Evolutionary conservation across 495 filamentous ascomycete genomes (phyloP).

Genomic region (Astrocystis sublimbata): DNA sequence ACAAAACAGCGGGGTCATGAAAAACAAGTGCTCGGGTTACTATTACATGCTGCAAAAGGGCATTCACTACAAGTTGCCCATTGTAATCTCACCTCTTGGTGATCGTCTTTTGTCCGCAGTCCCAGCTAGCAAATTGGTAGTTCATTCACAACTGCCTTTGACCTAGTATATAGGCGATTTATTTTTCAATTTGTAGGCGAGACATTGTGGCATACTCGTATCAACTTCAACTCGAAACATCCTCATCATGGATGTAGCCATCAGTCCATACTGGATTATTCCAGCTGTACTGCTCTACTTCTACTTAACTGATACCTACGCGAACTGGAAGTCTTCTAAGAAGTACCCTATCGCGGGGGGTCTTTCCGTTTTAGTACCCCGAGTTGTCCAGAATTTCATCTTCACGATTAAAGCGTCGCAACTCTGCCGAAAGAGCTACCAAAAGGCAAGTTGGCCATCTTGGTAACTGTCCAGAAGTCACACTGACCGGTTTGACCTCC

Average conservation of each 20-base stretch:
- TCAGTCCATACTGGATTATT: background rate
- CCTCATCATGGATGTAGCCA: background rate
- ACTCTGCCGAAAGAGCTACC: background rate
- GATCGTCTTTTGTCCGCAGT: too few relatives aligned
- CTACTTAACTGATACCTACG: background rate
- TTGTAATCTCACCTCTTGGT: too few relatives aligned
- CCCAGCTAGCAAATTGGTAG: too few relatives aligned
- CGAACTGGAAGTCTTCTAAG: conserved; percentile 1
- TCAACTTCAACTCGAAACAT: background rate
- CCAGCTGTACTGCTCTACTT: background rate
- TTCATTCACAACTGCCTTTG: too few relatives aligned
- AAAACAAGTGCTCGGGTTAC: too few relatives aligned
- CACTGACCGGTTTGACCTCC: background rate
- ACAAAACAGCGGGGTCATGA: too few relatives aligned
- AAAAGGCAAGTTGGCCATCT: background rate
- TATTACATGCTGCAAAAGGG: too few relatives aligned
- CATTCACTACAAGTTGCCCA: too few relatives aligned
- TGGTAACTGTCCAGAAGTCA: background rate
- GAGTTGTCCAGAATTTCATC: conserved; percentile 7
- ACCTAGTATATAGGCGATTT: background rate
- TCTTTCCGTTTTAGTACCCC: background rate
- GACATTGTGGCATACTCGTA: background rate
- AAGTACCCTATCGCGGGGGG: background rate
- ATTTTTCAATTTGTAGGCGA: background rate
- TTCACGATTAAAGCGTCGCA: background rate